Conservation (phyloP, 2,329 filamentous ascomycete species). For the Aspergillus phoenicis region DNA sequence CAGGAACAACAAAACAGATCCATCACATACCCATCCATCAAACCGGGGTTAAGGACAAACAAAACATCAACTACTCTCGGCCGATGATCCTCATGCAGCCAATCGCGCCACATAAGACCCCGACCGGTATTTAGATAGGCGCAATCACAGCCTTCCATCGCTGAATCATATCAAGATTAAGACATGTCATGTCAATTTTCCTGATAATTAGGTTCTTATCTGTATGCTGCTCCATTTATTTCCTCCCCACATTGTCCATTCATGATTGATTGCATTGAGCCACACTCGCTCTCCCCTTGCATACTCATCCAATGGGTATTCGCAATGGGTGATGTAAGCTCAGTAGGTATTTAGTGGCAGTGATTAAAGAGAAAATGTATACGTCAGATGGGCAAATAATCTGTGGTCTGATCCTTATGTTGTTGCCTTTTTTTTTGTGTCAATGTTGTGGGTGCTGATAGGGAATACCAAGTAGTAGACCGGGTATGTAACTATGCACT, state of each 20-base stretch:
- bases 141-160: background rate
- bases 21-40: no score
- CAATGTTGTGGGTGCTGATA: background rate
- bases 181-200: background rate
- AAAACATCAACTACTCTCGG: no score
- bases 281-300: background rate
- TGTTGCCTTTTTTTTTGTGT: background rate
- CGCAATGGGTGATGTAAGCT: no score
- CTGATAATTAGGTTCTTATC: background rate
- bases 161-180: background rate
- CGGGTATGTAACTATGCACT: no score
- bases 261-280: background rate
- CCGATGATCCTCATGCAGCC: no score
- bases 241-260: background rate
- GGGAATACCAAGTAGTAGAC: no score
- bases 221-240: background rate
- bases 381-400: background rate
- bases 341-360: background rate
- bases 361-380: background rate
- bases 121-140: no score
- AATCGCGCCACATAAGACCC: no score
- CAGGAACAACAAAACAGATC: no score
- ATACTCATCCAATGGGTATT: background rate
- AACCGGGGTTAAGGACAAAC: no score
- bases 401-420: background rate